Conservation (phyloP, 371 early-diverging fungal species). For the Mortierella sp. region DNA sequence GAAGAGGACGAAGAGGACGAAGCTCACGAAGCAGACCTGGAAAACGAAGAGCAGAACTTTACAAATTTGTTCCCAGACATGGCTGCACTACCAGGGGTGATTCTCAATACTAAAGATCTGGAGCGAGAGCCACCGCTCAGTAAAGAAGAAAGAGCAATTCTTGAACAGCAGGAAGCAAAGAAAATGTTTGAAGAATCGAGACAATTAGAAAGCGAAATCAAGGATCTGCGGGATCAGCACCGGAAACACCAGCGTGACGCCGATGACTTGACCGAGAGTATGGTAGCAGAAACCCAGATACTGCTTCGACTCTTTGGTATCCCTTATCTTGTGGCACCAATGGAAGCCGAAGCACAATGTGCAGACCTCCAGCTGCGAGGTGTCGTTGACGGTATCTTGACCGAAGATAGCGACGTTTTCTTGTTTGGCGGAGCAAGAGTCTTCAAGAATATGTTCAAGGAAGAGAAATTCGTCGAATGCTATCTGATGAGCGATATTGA, state of each 20-base stretch:
- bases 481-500: slow-evolving; percentile 79
- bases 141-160: slow-evolving; percentile 67
- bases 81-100: slow-evolving; percentile 47
- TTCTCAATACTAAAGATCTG: slow-evolving; percentile 26
- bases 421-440: slow-evolving; percentile 94
- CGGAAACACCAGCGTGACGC: slow-evolving; percentile 74
- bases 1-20: slow-evolving; percentile 56
- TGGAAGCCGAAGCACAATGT: slow-evolving; percentile 99
- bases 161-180: slow-evolving; percentile 64
- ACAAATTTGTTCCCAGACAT: slow-evolving; percentile 51
- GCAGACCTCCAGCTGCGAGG: slow-evolving; percentile 77
- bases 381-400: slow-evolving; percentile 97
- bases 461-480: slow-evolving; percentile 87
- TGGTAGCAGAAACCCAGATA: slow-evolving; percentile 79
- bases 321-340: slow-evolving; percentile 94
- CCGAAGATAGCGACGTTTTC: slow-evolving; percentile 99
- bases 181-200: slow-evolving; percentile 61
- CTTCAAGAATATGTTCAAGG: slow-evolving; percentile 97
- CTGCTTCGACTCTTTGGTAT: slow-evolving; percentile 95
- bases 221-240: slow-evolving; percentile 65
- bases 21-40: slow-evolving; percentile 43
- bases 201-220: slow-evolving; percentile 70
- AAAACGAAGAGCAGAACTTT: slow-evolving; percentile 58
- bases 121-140: slow-evolving; percentile 24
- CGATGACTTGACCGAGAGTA: slow-evolving; percentile 75